phyloP scores from a whole-genome alignment of 2,329 filamentous ascomycete genomes.

The Magnaporthales sp. region DNA sequence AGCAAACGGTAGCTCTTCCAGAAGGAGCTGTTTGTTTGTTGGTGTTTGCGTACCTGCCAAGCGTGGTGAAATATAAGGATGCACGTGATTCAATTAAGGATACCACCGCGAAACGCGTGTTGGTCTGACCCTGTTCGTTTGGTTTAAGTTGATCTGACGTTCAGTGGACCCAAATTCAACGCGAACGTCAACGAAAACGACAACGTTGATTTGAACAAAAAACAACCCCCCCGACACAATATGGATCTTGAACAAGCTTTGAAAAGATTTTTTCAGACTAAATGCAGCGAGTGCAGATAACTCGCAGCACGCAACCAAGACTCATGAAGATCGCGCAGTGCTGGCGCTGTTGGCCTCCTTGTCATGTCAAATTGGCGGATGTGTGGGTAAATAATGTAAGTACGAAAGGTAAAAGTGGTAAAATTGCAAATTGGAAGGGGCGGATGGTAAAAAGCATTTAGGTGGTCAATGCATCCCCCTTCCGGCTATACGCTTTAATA shows the following conservation, averaged over 20 bases:
- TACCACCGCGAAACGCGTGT: neutral
- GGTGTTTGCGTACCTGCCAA: neutral
- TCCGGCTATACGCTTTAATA: neutral
- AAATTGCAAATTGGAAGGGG: neutral
- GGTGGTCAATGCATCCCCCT: neutral
- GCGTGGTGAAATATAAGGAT: neutral
- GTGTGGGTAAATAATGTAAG: neutral
- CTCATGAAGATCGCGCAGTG: neutral
- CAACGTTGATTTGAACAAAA: neutral
- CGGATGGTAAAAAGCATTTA: neutral
- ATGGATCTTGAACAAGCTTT: neutral
- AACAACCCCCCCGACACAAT: neutral
- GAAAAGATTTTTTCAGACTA: neutral
- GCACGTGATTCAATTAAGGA: neutral
- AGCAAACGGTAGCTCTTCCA: neutral
- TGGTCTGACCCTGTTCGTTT: neutral
- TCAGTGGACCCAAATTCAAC: neutral
- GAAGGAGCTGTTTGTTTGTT: neutral
- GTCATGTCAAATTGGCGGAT: too few relatives aligned
- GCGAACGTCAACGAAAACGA: neutral
- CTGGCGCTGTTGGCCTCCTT: neutral
- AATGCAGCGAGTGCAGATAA: neutral
- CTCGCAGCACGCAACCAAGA: neutral
- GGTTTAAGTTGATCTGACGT: neutral
- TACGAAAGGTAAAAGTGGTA: neutral